Evolutionary conservation across 805 yeast genomes (phyloP), one percentile per base, ranked within the genome.

Genomic region (Wickerhamomyces canadensis): DNA sequence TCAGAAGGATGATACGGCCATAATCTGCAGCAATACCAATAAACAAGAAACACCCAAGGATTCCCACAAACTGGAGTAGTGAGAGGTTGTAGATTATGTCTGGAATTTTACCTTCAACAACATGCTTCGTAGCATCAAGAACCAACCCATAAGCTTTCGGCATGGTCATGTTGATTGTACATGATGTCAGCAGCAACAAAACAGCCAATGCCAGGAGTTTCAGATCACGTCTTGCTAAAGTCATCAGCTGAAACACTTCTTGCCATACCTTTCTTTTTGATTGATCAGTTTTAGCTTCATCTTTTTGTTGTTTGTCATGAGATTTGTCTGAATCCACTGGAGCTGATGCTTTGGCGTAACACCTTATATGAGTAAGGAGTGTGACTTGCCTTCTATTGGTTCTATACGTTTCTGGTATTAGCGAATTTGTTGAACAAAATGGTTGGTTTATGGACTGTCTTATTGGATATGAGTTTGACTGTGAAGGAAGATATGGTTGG

Each of bases 1-100:
- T 70, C 50, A 88, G 63, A 27, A 82, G 51, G 38, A 80, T 68
- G 29, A 80, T 71, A 51, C 96, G 74, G n/a, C 85, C 86, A 55
- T 75, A 83, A 49, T 86, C 84, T 5, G 95, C 82, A 15, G 67
- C 39, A 5, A 88, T 76, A 2, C 95, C 95, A 4, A 76, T 46
- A 1, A 75, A 54, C 5, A 56, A 21, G 16, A 53, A 28, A 2
- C 35, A 42, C 6, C 76, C 76, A 21, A 85, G 58, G 0, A 73
- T 74, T 0, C 67, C 55, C 45, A 84, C 75, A 54, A 91, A 89
- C 34, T 74, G 70, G 27, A 64, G 52, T n/a, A 75, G 65, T 0
- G 82, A 67, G 8, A 83, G 56, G 0, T 87, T 87, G 34, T 69
- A 67, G 4, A 48, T 51, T n/a, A 61, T 57, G 16, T 57, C 52